Evolutionary conservation across 345 rosid genomes (phyloP), one percentile per base, ranked within the genome.

Genomic region (Moringa oleifera): DNA sequence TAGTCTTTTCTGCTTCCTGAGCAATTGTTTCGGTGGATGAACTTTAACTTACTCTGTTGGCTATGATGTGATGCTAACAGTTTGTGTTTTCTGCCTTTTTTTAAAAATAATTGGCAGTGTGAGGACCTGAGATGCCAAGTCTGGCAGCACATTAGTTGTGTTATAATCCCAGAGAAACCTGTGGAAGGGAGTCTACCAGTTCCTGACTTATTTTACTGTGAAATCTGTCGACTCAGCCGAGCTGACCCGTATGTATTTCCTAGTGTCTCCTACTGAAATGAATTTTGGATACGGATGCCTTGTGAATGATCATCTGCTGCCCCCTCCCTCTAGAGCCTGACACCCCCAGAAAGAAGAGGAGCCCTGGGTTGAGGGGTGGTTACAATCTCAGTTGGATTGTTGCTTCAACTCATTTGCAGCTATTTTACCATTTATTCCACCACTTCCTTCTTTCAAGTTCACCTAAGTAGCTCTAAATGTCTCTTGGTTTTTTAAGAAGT

Each of bases 231-330:
- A 60, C 95, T 95, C 62, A 74, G 78, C 66, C 88, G 96, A 55
- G 95, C 96, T 72, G 99, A 94, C 71, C 99, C 97, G 99, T 94
- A 85, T n/a, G 99, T 67, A 67, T 67, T 45, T 45, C 25, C 37
- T 23, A 41, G n/a, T 54, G 25, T 55, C 63, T 54, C 31, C 18
- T 47, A 63, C 17, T 41, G 33, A 28, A 2, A 8, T 28, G 33
- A 28, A 28, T n/a, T n/a, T 8, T 28, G 33, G 5, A 28, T 8
- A 28, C 33, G 33, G 33, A 28, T 41, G 17, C 1, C 17, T 7
- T 41, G 47, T 41, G 6, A 41, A 41, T 41, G 37, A 33, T 5
- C 37, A 33, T 33, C n/a, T n/a, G n/a, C n/a, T n/a, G n/a, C n/a
- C n/a, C n/a, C n/a, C n/a, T n/a, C n/a, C n/a, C n/a, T n/a, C n/a